phyloP scores from a whole-genome alignment of 805 yeast species.

The Clavispora phyllophila region DNA sequence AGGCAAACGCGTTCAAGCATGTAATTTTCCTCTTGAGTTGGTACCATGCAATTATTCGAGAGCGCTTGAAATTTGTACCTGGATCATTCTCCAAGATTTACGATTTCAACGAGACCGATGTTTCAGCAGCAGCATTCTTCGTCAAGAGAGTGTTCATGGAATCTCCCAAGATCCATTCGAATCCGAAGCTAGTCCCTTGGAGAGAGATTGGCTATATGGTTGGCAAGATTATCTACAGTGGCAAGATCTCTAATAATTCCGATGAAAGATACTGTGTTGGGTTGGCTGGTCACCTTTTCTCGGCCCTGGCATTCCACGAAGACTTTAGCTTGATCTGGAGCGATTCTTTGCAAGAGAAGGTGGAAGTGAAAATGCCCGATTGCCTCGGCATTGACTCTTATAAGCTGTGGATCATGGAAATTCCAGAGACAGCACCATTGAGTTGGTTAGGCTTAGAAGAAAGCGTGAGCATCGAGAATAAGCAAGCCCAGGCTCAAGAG shows the following conservation, averaged over 20 bases:
- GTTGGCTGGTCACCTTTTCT: conserved; percentile 38
- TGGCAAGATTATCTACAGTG: conserved; percentile 60
- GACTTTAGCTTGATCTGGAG: conserved; percentile 40
- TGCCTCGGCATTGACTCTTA: conserved; percentile 31
- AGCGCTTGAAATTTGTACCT: conserved; percentile 55
- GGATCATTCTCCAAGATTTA: conserved; percentile 56
- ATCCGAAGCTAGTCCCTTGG: conserved; percentile 46
- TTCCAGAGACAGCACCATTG: conserved; percentile 53
- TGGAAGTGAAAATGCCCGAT: conserved; percentile 43
- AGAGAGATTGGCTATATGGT: conserved; percentile 43
- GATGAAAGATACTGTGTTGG: conserved; percentile 37
- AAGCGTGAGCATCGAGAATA: conserved; percentile 34
- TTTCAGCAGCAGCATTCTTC: conserved; percentile 43
- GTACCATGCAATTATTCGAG: conserved; percentile 64
- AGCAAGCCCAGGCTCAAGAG: conserved; percentile 17
- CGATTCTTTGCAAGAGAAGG: conserved; percentile 12
- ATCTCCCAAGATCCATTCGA: conserved; percentile 1
- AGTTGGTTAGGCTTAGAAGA: conserved; percentile 49
- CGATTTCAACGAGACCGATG: conserved; percentile 74
- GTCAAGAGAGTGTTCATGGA: conserved; percentile 37
- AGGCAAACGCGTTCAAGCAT: conserved; percentile 36
- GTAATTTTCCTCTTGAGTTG: conserved; percentile 56
- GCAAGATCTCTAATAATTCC: conserved; percentile 43
- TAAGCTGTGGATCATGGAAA: conserved; percentile 42
- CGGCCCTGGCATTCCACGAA: conserved; percentile 31